phyloP scores from a whole-genome alignment of 805 yeast genomes.

The Yarrowia sp. region DNA sequence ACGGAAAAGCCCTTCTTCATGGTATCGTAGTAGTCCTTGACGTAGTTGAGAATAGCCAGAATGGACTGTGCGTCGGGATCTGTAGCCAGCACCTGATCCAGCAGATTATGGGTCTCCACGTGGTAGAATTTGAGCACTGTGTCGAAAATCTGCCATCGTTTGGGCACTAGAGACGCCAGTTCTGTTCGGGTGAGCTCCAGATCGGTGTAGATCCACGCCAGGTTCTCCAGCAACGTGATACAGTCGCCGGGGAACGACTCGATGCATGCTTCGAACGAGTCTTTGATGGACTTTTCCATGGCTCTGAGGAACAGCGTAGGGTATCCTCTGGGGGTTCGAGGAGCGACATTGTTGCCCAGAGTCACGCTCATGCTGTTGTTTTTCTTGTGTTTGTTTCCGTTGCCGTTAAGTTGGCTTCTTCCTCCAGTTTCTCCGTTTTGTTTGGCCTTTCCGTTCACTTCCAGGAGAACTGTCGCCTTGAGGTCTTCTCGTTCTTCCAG shows the following conservation, averaged over 20 bases:
- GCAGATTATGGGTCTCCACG: constrained; percentile 56
- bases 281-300: constrained; percentile 57
- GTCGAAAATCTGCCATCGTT: constrained; percentile 66
- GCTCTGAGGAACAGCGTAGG: constrained; percentile 56
- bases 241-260: constrained; percentile 48
- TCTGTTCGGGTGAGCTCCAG: constrained; percentile 61
- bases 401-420: neutral
- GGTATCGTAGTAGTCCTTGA: constrained; percentile 58
- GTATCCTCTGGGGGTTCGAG: constrained; percentile 52
- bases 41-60: constrained; percentile 70
- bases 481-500: constrained; percentile 77
- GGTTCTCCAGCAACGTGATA: constrained; percentile 60
- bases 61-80: constrained; percentile 81
- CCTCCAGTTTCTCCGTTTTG: neutral
- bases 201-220: constrained; percentile 84
- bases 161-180: constrained; percentile 60
- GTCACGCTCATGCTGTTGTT: neutral
- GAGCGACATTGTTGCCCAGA: constrained; percentile 25
- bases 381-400: neutral
- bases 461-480: constrained; percentile 41
- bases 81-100: constrained; percentile 56
- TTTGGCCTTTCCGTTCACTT: constrained; percentile 35
- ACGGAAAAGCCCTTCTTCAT: constrained; percentile 52
- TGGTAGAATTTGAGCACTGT: constrained; percentile 65
- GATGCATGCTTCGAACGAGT: constrained; percentile 64